phyloP scores from a whole-genome alignment of 1,139 yeast genomes.

The Suhomyces kunorum region DNA sequence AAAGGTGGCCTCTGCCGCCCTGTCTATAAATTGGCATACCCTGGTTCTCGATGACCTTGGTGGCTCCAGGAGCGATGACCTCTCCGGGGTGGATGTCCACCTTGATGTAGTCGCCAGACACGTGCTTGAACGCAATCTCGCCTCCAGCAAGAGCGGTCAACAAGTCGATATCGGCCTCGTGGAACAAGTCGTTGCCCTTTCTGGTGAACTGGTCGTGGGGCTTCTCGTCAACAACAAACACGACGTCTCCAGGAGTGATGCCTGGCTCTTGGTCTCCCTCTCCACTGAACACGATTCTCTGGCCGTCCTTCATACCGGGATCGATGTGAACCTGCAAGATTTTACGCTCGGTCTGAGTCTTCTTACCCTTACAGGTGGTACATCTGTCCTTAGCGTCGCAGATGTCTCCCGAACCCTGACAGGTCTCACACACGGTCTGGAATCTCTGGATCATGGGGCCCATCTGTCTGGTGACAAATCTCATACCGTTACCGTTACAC shows the following conservation, averaged over 20 bases:
- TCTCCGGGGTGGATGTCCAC: constrained; percentile 87
- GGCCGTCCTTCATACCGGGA: constrained; percentile 97
- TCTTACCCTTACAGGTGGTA: constrained; percentile 84
- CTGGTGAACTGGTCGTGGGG: constrained; percentile 80
- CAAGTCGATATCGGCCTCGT: constrained; percentile 85
- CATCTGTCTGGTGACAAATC: constrained; percentile 95
- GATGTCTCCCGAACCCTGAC: constrained; percentile 92
- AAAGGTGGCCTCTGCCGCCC: constrained; percentile 74
- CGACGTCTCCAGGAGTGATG: constrained; percentile 93
- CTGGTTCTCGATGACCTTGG: constrained; percentile 84
- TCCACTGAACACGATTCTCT: constrained; percentile 85
- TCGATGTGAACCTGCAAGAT: constrained; percentile 91
- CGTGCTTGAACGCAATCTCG: constrained; percentile 79
- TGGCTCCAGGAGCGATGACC: constrained; percentile 80
- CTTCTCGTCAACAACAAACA: constrained; percentile 87
- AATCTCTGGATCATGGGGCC: constrained; percentile 99
- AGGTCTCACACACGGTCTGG: constrained; percentile 91
- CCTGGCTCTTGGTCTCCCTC: constrained; percentile 99
- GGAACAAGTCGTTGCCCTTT: constrained; percentile 84
- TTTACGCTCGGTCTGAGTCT: constrained; percentile 85
- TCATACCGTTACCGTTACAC: constrained; percentile 90
- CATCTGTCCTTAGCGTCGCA: constrained; percentile 89
- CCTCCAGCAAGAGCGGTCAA: constrained; percentile 98
- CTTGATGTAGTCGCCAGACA: constrained; percentile 86
- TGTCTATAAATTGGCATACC: constrained; percentile 92